These are phyloP conservation scores for Lumnitzera littorea DNA, from an alignment of 345 rosid species.

Conservation along the genomic window DNA sequence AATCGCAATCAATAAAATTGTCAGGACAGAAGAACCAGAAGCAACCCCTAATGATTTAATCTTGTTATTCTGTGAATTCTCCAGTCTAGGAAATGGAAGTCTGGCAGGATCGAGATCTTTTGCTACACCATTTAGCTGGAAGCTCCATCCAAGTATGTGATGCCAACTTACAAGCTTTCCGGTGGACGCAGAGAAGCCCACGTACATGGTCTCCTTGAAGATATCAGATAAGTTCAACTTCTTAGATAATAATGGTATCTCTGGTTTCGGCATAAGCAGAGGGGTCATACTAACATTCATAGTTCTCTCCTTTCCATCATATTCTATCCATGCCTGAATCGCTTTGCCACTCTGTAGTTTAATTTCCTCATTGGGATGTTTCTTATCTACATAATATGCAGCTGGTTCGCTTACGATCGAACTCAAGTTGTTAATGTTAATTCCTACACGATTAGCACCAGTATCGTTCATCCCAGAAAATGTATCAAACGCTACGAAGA, in stretches of 20 bases:
- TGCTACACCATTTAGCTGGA: conserved; percentile 30
- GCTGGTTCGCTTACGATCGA: conserved; percentile 28
- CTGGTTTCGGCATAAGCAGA: conserved; percentile 24
- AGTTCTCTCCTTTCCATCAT: conserved; percentile 16
- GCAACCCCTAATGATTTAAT: conserved; percentile 27
- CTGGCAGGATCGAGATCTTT: conserved; percentile 29
- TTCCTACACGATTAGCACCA: conserved; percentile 25
- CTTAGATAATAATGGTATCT: conserved; percentile 26
- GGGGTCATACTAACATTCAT: conserved; percentile 42
- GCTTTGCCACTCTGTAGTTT: conserved; percentile 16
- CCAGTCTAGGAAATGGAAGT: conserved; percentile 51
- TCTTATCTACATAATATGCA: conserved; percentile 25
- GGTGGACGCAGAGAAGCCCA: conserved; percentile 69
- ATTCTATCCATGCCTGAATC: conserved; percentile 50
- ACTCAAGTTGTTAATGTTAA: conserved; percentile 27
- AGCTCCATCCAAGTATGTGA: conserved; percentile 65
- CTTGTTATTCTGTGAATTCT: conserved; percentile 16
- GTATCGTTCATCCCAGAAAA: not conserved
- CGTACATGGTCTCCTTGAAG: conserved; percentile 28
- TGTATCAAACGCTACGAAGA: conserved; percentile 49
- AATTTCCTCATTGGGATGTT: conserved; percentile 5
- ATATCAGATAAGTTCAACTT: conserved; percentile 28
- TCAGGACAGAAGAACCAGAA: conserved; percentile 25
- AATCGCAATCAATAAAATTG: conserved; percentile 13
- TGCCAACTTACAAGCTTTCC: conserved; percentile 36